Base-by-base conservation (phyloP, 768 basidiomycete genomes). In the Trametes villosa region DNA sequence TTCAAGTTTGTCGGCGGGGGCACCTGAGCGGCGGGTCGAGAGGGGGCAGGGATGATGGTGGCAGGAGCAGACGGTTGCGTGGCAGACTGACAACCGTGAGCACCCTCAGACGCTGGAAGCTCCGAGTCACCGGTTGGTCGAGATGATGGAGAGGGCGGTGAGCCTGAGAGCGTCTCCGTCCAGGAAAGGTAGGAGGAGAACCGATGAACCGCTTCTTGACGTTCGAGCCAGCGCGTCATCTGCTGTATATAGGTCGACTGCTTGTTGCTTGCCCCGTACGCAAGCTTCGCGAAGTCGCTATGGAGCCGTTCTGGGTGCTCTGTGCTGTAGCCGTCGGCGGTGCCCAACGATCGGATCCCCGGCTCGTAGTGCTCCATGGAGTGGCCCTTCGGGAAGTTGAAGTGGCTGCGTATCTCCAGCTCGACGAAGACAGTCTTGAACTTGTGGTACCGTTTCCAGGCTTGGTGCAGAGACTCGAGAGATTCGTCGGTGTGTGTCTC, bases 201-300 rank as follows among this genome's bases (percentile, higher is more conserved):
- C 0, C 59, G 64, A 12, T 62, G 26, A 11, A 80, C 64, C 9
- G 75, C 72, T 57, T 80, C 78, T 26, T 72, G 69, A 2, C 75
- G 69, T 1, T 57, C 40, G 0, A 82, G 68, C 76, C 76, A 79
- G 0, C 51, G 27, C 0, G 73, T 72, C 81, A 82, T 82, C 56
- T 81, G 80, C 9, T 65, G 29, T 5, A 67, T 42, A 45, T 70
- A 71, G 12, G 56, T 36, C 3, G 34, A 57, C 18, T 59, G 56
- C 17, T 60, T 53, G 59, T 73, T 75, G 9, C 59, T 68, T 1
- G 70, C 68, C 8, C 63, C 36, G 53, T 73, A 75, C 1, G 65
- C 70, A 17, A 48, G 47, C 60, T 82, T 82, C 1, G 78, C 75
- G 44, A 70, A 74, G 64, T 81, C 72, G 47, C 81, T 81, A 53